phyloP scores from a whole-genome alignment of 2,329 filamentous ascomycete genomes.

The Ilyonectria destructans region DNA sequence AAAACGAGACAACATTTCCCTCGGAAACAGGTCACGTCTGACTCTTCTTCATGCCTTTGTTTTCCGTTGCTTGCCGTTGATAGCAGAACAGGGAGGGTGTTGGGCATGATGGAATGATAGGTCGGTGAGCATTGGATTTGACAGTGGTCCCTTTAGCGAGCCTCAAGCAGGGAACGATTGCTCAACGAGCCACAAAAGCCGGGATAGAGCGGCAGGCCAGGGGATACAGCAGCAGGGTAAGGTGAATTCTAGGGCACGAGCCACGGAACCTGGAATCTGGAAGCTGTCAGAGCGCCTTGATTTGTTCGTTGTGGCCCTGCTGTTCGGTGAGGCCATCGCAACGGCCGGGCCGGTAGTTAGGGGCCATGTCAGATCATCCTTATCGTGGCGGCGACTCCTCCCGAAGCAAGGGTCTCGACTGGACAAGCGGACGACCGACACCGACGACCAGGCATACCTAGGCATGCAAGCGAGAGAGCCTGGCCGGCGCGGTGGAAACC shows the following conservation, averaged over 20 bases:
- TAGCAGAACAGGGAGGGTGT: constrained; percentile 24
- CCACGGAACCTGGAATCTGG: constrained; percentile 41
- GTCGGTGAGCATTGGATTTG: constrained; percentile 9
- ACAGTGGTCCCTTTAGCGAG: constrained; percentile 7
- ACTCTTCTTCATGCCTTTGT: constrained; percentile 37
- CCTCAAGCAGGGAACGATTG: constrained; percentile 15
- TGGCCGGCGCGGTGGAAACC: neutral
- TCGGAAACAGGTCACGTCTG: neutral
- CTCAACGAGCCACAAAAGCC: constrained; percentile 11
- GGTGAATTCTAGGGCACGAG: constrained; percentile 35
- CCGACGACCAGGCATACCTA: constrained; percentile 18
- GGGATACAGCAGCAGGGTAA: constrained; percentile 40
- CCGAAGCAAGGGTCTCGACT: constrained; percentile 27
- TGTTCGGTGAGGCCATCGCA: constrained; percentile 28
- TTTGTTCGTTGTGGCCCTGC: constrained; percentile 13
- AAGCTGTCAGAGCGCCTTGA: constrained; percentile 30
- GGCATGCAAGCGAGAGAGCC: constrained; percentile 13
- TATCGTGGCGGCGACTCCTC: constrained; percentile 42
- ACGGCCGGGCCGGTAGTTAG: constrained; percentile 45
- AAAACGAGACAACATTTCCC: neutral
- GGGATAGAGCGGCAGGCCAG: constrained; percentile 15
- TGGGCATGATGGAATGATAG: constrained; percentile 20
- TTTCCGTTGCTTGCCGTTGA: constrained; percentile 45
- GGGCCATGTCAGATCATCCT: constrained; percentile 50
- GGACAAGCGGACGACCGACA: constrained; percentile 27